Evolutionary conservation across 176 grass and related monocot genomes (phyloP), one percentile per base, ranked within the genome.

Genomic region (Zoysia pacifica): DNA sequence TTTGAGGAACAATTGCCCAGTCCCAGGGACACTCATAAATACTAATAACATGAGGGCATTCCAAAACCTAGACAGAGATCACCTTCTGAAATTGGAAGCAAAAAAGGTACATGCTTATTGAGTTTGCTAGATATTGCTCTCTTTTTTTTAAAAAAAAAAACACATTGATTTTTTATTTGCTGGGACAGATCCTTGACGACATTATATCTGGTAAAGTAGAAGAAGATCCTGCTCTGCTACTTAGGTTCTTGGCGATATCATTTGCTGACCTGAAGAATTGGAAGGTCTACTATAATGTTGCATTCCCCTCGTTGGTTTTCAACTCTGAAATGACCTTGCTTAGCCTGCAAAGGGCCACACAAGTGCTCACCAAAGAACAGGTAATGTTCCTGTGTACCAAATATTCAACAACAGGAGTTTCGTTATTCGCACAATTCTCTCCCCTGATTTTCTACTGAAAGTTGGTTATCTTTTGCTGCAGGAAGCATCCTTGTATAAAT

Each of bases 181-280:
- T 35, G 47, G 5, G 5, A 11, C 83, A 98, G 95, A 93, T 98
- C 72, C 86, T 93, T 67, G 51, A 91, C 43, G 92, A 94, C 63
- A 89, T 98, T 72, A 38, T 75, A 13, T 93, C 78, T 35, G 95
- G 95, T 65, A 87, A 84, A 77, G 86, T 86, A 77, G 95, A 98
- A 85, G 92, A 94, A 51, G 53, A 85, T 71, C 90, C 88, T 44
- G 48, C 92, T 52, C 47, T 94, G 45, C 86, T 94, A 59, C 58
- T 88, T 70, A 93, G 92, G 50, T 98, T 94, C 50, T 78, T 94
- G 91, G 48, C 91, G 70, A 98, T 87, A 86, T 98, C 95, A 46
- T 98, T 85, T 87, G 90, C 88, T n/a, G 95, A 98, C 83, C 79
- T 98, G 66, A 98, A 98, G 72, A 98, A 94, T 74, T 98, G 95